Conservation (phyloP, 768 basidiomycete species). For the Tephrocybe rancida region DNA sequence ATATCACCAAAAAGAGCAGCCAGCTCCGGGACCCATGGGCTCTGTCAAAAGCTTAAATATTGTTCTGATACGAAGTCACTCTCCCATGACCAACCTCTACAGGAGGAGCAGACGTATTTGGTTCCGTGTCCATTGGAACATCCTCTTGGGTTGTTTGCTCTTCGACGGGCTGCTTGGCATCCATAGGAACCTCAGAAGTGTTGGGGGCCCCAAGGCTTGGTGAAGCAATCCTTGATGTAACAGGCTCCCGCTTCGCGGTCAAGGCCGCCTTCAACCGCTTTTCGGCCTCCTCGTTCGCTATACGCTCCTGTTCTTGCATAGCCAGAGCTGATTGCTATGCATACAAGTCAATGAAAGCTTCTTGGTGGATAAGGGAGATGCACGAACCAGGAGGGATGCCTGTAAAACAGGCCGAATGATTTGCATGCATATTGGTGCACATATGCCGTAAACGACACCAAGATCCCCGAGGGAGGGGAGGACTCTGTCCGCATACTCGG, state of each 20-base stretch:
- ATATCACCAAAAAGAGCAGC: slow-evolving; percentile 75
- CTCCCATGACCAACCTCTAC: slow-evolving; percentile 42
- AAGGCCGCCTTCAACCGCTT: slow-evolving; percentile 81
- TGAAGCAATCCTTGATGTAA: slow-evolving; percentile 64
- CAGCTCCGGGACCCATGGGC: slow-evolving; percentile 82
- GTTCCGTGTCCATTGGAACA: slow-evolving; percentile 55
- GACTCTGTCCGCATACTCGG: slow-evolving; percentile 74
- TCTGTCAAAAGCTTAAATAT: slow-evolving; percentile 38
- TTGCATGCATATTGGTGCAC: slow-evolving; percentile 90
- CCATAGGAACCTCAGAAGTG: slow-evolving; percentile 24
- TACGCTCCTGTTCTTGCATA: slow-evolving; percentile 67
- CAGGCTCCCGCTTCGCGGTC: slow-evolving; percentile 75
- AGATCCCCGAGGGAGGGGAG: slow-evolving; percentile 78
- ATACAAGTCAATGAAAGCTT: not conserved
- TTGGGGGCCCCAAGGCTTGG: slow-evolving; percentile 42
- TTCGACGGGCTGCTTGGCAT: slow-evolving; percentile 27
- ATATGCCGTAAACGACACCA: slow-evolving; percentile 75
- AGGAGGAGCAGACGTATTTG: slow-evolving; percentile 26
- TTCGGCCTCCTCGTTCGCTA: slow-evolving; percentile 76
- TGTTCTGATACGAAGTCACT: not conserved
- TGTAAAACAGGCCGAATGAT: slow-evolving; percentile 85
- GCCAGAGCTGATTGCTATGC: slow-evolving; percentile 60
- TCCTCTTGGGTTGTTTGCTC: slow-evolving; percentile 40
- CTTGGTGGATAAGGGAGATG: not conserved
- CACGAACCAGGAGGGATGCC: slow-evolving; percentile 57